Evolutionary conservation across 176 grass and related monocot species (phyloP), one percentile per base, ranked within the genome.

Genomic region (Saccharum spontaneum): DNA sequence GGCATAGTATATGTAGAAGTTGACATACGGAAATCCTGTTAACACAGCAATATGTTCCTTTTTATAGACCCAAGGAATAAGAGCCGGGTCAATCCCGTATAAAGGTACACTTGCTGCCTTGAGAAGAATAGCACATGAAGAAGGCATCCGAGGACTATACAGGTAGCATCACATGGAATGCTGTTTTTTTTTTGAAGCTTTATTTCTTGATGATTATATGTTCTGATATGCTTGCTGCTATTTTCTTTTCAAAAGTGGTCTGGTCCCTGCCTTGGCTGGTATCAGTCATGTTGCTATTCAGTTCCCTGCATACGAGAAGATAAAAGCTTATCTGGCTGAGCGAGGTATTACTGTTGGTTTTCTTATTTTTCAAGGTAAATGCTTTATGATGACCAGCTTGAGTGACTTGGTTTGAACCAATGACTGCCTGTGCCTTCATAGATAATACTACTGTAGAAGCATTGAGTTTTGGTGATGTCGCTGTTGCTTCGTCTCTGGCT

Each of bases 211-310:
- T 63, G 8, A 68, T 77, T 72, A 36, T 84, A 10, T 79, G n/a
- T 87, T 69, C 36, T 90, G 39, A 77, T 71, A 75, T 70, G 22
- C 5, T 62, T 79, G 28, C 80, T 76, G 31, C 14, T 70, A 34
- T 80, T 69, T 89, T 64, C 5, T 82, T 69, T 70, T 36, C 12
- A 82, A 80, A 87, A 98, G 96, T 69, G 96, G 96, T 62, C 87
- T 98, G 3, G 86, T 95, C 60, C 96, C 96, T 79, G 96, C 96
- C 37, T 94, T 98, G 86, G 96, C 89, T 66, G 96, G 96, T 90
- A 92, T 98, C 57, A 94, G 91, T 79, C 96, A 98, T 83, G 96
- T 98, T 86, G 96, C 96, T 54, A 98, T 98, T 69, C 96, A 98
- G 86, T 98, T 98, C 73, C 96, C 96, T 65, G 75, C 87, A 67